These are phyloP conservation scores for Chamaenerion angustifolium DNA, from an alignment of 345 rosid genomes.

Conservation along the genomic window DNA sequence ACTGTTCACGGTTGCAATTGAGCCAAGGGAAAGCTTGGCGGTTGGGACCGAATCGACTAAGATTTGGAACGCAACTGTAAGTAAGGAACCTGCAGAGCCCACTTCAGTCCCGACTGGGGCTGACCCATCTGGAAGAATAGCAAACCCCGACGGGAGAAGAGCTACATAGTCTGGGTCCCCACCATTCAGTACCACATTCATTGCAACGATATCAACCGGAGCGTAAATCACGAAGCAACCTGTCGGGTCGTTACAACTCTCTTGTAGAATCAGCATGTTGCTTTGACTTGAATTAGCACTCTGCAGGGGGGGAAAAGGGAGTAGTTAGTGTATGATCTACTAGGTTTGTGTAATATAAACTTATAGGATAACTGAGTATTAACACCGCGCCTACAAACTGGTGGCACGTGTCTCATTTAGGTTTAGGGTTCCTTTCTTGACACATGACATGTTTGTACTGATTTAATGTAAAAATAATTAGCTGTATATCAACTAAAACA, in stretches of 20 bases:
- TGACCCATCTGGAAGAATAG: slow-evolving; percentile 52
- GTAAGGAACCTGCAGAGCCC: slow-evolving; percentile 48
- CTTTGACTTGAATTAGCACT: slow-evolving; percentile 41
- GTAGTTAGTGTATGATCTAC: too few species aligned
- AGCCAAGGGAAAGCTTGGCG: slow-evolving; percentile 66
- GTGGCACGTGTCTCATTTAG: too few species aligned
- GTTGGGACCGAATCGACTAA: slow-evolving; percentile 67
- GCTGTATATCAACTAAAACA: too few species aligned
- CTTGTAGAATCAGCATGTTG: slow-evolving; percentile 43
- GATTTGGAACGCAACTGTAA: slow-evolving; percentile 74
- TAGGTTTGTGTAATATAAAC: too few species aligned
- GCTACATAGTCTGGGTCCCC: slow-evolving; percentile 72
- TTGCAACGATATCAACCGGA: slow-evolving; percentile 30
- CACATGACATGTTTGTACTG: too few species aligned
- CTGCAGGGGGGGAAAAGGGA: too few species aligned
- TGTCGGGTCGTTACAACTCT: slow-evolving; percentile 34
- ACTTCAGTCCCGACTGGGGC: slow-evolving; percentile 10
- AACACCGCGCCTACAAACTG: too few species aligned
- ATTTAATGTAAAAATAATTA: too few species aligned
- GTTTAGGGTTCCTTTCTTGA: too few species aligned
- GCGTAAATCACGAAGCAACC: slow-evolving; percentile 37
- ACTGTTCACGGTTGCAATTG: slow-evolving; percentile 67
- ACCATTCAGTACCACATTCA: slow-evolving; percentile 38
- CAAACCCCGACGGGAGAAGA: slow-evolving; percentile 76
- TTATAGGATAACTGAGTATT: too few species aligned